phyloP scores from a whole-genome alignment of 805 yeast species.

The Candida piceae region DNA sequence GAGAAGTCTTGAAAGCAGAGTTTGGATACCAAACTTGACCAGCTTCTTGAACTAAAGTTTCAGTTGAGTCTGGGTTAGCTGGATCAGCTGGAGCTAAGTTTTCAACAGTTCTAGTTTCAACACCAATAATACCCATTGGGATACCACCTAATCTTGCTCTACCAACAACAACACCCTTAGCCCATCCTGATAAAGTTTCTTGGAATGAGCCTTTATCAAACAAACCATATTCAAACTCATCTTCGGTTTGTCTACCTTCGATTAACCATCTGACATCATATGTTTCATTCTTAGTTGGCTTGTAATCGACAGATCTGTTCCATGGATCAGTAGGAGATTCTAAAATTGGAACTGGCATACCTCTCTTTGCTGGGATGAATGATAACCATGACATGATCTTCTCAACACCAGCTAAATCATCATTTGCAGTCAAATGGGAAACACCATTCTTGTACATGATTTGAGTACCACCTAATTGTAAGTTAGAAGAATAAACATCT shows the following conservation, averaged over 20 bases:
- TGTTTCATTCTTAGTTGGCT: slow-evolving; percentile 64
- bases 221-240: slow-evolving; percentile 80
- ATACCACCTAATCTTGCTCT: slow-evolving; percentile 99
- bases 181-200: slow-evolving; percentile 98
- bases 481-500: slow-evolving; percentile 93
- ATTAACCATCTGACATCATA: slow-evolving; percentile 96
- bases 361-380: slow-evolving; percentile 86
- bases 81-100: slow-evolving; percentile 96
- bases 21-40: slow-evolving; percentile 99
- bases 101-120: slow-evolving; percentile 86
- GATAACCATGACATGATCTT: slow-evolving; percentile 95
- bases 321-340: slow-evolving; percentile 72
- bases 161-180: slow-evolving; percentile 96
- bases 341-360: slow-evolving; percentile 84
- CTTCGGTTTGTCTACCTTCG: slow-evolving; percentile 69
- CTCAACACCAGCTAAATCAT: slow-evolving; percentile 94
- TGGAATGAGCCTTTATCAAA: slow-evolving; percentile 92
- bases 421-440: slow-evolving; percentile 93
- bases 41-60: slow-evolving; percentile 83
- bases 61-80: slow-evolving; percentile 94
- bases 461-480: slow-evolving; percentile 98
- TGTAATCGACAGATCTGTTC: slow-evolving; percentile 88
- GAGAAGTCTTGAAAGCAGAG: slow-evolving; percentile 98
- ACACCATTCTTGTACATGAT: slow-evolving; percentile 99
- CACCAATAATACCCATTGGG: slow-evolving; percentile 97